These are phyloP conservation scores for Debaryomycetaceae sp. DNA, from an alignment of 1,139 yeast species.

Conservation along the genomic window DNA sequence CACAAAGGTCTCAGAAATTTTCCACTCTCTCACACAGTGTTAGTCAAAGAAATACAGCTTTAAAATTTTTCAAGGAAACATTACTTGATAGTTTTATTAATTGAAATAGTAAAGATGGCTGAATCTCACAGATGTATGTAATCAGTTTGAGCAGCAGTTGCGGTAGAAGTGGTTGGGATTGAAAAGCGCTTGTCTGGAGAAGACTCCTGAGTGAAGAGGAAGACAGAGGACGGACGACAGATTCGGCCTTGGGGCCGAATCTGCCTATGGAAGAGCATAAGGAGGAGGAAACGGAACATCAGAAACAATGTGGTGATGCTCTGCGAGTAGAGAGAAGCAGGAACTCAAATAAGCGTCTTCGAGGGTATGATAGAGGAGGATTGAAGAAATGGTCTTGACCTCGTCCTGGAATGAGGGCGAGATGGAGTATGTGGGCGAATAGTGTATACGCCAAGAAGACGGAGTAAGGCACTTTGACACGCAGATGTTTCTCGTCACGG, in stretches of 20 bases:
- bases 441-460: not conserved
- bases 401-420: conserved; percentile 1
- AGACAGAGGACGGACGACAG: not conserved
- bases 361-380: too few species aligned
- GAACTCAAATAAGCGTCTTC: too few species aligned
- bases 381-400: not conserved
- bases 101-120: conserved; percentile 56
- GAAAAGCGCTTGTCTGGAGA: not conserved
- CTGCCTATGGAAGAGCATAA: not conserved
- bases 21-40: not conserved
- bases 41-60: not conserved
- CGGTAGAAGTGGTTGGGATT: not conserved
- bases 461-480: not conserved
- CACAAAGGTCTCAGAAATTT: not conserved
- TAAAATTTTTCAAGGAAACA: not conserved
- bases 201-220: not conserved
- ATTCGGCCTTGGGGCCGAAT: not conserved
- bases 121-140: conserved; percentile 95
- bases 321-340: too few species aligned
- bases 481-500: not conserved
- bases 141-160: conserved; percentile 1
- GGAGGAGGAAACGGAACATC: not conserved
- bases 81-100: not conserved
- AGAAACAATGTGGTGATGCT: not conserved
- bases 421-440: not conserved